Base-by-base conservation (phyloP, 169 alveolate genomes). In the Plasmodium vinckei region DNA sequence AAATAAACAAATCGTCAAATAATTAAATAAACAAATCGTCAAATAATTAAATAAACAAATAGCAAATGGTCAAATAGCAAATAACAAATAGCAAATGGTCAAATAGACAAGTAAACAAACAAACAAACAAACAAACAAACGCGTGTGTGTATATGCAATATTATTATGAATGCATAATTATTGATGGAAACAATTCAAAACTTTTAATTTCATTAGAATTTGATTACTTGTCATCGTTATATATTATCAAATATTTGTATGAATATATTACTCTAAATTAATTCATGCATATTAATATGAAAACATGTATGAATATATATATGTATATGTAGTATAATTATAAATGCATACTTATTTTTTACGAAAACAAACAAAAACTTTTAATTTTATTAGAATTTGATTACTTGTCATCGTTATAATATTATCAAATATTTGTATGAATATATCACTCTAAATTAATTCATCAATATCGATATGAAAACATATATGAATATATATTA, bases 371-470 rank as follows among this genome's bases (percentile, higher is more conserved):
- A 33, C 53, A 72, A 17, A 44, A 72, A 42, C 44, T 27, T 54
- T 54, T 54, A 72, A 72, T 72, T 72, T 72, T 53, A 39, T 15
- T 67, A 17, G 51, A 25, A 21, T 53, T 72, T 23, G 53, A 21
- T 12, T 54, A 27, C 39, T 27, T 57, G 53, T 42, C 69, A 72
- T 54, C 19, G 19, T 53, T 72, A 61, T 25, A 9, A 61, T 21
- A 25, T 61, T 21, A 15, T 27, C 86, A 72, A 51, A 72, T 60
- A 72, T 60, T 72, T 72, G 47, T 72, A 60, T 44, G 56, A 27
- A 17, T 33, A 44, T 67, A 23, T 15, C 15, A 25, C 10, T 57
- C 56, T 51, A 69, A 10, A 72, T 53, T 23, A 56, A 9, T 72
- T 51, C 53, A 72, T 54, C 53, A 17, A 25, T 51, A 69, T 72